Evolutionary conservation across 805 yeast genomes (phyloP).

Genomic region (Saccharomycopsis sp.): DNA sequence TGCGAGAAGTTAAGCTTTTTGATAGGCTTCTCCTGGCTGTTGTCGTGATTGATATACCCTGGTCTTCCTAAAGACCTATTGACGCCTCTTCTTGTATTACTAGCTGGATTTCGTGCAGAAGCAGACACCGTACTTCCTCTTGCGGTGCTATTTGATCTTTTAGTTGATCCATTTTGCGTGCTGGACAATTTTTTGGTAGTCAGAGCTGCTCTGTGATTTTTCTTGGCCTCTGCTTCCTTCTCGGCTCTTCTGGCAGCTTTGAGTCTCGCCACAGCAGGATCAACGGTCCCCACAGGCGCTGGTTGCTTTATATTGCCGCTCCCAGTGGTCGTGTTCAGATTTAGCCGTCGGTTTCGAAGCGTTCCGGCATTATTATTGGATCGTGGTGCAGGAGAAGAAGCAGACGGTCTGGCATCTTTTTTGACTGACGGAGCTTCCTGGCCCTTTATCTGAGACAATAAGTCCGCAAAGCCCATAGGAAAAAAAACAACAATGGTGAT

Average conservation of each 20-base stretch:
- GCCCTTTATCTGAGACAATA: not conserved
- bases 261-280: slow-evolving; percentile 64
- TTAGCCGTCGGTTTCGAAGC: not conserved
- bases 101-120: not conserved
- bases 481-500: not conserved
- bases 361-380: not conserved
- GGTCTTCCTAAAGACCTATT: not conserved
- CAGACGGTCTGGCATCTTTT: not conserved
- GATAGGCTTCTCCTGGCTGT: slow-evolving; percentile 22
- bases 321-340: not conserved
- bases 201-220: not conserved
- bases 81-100: not conserved
- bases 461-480: not conserved
- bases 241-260: slow-evolving; percentile 62
- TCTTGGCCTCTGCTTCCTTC: slow-evolving; percentile 28
- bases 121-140: not conserved
- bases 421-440: not conserved
- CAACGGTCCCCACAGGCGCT: slow-evolving; percentile 30
- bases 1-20: slow-evolving; percentile 57
- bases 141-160: not conserved
- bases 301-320: not conserved
- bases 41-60: slow-evolving; percentile 2
- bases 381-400: not conserved
- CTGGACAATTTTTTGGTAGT: not conserved
- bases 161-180: not conserved